A percentile compares a stretch with the other conserved stretches of the same genome.
These are phyloP conservation scores for Aechmea fasciata DNA, from an alignment of 176 grass and related monocot species.

Conservation along the genomic window DNA sequence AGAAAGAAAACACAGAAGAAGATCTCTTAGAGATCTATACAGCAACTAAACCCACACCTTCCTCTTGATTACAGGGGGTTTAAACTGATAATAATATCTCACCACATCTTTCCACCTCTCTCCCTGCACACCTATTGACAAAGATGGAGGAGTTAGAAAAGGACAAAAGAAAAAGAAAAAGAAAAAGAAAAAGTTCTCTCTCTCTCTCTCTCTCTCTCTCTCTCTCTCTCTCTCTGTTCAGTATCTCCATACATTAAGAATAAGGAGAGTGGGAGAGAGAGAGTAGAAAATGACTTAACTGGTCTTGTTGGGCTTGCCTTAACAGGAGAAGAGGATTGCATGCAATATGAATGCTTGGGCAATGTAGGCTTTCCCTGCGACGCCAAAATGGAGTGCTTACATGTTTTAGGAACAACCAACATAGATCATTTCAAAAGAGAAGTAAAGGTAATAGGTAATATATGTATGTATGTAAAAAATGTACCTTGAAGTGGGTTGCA, in stretches of 20 bases:
- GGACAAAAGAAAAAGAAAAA: not conserved
- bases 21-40: constrained; percentile 41
- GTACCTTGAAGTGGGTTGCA: constrained; percentile 31
- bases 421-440: not conserved
- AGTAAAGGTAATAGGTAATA: not conserved
- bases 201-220: not conserved
- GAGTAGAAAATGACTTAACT: constrained; percentile 32
- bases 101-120: constrained; percentile 37
- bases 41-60: constrained; percentile 2
- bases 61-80: constrained; percentile 5
- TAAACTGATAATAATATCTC: constrained; percentile 17
- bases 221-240: not conserved
- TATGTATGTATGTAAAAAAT: not conserved
- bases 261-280: not conserved
- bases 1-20: constrained; percentile 4
- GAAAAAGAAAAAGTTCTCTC: not conserved
- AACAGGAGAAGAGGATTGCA: constrained; percentile 36
- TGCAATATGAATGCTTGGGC: constrained; percentile 39
- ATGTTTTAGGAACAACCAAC: too few species aligned
- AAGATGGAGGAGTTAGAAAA: not conserved
- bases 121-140: constrained; percentile 40
- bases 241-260: not conserved
- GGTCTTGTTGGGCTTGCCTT: constrained; percentile 42
- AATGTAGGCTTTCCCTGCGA: constrained; percentile 25
- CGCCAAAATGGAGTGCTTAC: too few species aligned